Base-by-base conservation (phyloP, 371 early-diverging fungal genomes). In the Neoconidiobolus thromboides region DNA sequence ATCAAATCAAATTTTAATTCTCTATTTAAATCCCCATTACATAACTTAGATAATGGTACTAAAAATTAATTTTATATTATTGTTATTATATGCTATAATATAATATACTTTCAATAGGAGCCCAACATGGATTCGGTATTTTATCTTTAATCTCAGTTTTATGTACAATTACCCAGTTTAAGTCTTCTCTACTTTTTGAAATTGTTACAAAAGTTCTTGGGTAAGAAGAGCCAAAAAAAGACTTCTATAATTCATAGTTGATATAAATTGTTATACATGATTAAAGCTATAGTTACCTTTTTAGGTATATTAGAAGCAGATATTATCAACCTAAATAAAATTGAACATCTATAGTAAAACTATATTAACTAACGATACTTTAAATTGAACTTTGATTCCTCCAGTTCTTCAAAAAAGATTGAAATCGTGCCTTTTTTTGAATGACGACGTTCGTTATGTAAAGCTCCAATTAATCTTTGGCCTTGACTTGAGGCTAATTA, bases 321-420 rank as follows among this genome's bases (percentile, higher is more conserved):
- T 3, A 68, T 60, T 50, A 14, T 12, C 10, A 49, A 3, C 14
- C 49, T 49, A 49, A 3, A 49, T 4, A 12, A 49, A 14, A 9
- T 9, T 46, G 0, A 14, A 49, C 10, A 49, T 49, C 4, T 26
- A 12, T 12, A 49, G 14, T 49, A 49, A 14, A 10, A 4, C 4
- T 49, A 49, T 26, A 0, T 14, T 14, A 12, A 49, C 14, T 49
- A 14, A 49, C 49, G 26, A 49, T 49, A 26, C 26, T 26, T 26
- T 26, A 49, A 14, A 26, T 49, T 49, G 61, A 62, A 65, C 26
- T 67, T 66, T 65, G 60, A 65, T 67, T 65, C 55, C 54, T 60
- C 62, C 49, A 65, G 60, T 60, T 48, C 42, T 60, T 48, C 60
- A 7, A 47, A 15, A 39, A 40, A 12, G 36, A 40, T 15, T 12